Conservation (phyloP, 257 asterid species). For the Fraxinus pennsylvanica region DNA sequence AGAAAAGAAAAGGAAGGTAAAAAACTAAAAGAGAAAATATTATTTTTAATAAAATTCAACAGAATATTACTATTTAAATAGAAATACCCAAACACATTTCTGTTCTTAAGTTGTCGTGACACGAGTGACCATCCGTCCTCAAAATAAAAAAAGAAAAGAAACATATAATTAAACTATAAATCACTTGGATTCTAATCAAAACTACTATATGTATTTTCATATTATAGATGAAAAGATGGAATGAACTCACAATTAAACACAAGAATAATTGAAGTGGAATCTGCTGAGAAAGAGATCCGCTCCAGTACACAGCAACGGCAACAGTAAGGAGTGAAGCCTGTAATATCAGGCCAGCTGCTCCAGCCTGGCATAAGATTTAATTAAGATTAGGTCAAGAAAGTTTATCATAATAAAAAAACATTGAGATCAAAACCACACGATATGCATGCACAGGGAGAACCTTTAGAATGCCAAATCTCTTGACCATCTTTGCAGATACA, state of each 20-base stretch:
- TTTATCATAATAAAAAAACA: constrained; percentile 5
- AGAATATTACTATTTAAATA: background rate
- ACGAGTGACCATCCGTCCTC: too few species aligned
- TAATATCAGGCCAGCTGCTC: constrained; percentile 85
- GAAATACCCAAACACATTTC: background rate
- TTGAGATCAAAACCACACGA: constrained; percentile 1
- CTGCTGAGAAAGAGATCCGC: constrained; percentile 66
- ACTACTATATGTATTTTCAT: constrained; percentile 5
- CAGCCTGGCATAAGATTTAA: constrained; percentile 65
- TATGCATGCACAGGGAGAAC: constrained; percentile 33
- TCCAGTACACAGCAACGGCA: constrained; percentile 86
- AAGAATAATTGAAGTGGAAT: constrained; percentile 71
- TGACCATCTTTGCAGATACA: constrained; percentile 78
- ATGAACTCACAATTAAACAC: constrained; percentile 71
- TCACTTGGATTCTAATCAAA: constrained; percentile 12
- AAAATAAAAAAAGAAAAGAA: too few species aligned
- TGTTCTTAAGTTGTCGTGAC: background rate
- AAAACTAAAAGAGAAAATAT: background rate
- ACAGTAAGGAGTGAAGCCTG: constrained; percentile 84
- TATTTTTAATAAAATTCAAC: too few species aligned
- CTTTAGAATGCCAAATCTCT: constrained; percentile 74
- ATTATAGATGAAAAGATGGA: constrained; percentile 10
- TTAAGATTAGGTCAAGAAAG: constrained; percentile 22
- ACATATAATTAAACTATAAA: background rate
- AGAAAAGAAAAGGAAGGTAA: background rate